Conservation (phyloP, 169 alveolate species). For the Plasmodium gonderi region DNA sequence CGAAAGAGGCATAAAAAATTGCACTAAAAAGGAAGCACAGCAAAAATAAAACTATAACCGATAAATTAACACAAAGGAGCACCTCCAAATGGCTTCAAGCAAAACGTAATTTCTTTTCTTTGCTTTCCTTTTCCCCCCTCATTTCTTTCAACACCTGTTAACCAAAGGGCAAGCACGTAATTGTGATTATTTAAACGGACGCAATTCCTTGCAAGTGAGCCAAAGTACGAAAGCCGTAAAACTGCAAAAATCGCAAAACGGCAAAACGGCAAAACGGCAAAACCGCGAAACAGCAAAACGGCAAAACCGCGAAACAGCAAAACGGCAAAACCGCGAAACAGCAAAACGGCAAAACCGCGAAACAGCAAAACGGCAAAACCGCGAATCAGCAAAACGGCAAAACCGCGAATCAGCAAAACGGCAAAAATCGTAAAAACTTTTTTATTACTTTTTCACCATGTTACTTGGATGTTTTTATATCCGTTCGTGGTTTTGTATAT, state of each 20-base stretch:
- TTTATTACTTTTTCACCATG: too few relatives aligned
- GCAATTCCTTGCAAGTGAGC: background rate
- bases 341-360: background rate
- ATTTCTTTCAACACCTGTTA: background rate
- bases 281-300: background rate
- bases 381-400: background rate
- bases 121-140: too few relatives aligned
- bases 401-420: background rate
- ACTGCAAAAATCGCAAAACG: background rate
- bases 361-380: background rate
- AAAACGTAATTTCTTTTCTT: too few relatives aligned
- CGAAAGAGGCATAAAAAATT: too few relatives aligned
- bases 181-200: background rate
- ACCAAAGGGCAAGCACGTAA: background rate
- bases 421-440: too few relatives aligned
- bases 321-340: background rate
- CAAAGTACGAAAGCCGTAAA: background rate
- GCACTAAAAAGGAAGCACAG: too few relatives aligned
- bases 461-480: too few relatives aligned
- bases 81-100: too few relatives aligned
- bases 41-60: too few relatives aligned
- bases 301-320: background rate
- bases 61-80: too few relatives aligned
- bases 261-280: background rate
- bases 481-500: too few relatives aligned